Evolutionary conservation across 495 filamentous ascomycete genomes (phyloP).

Genomic region (Aspergillus saccharolyticus): DNA sequence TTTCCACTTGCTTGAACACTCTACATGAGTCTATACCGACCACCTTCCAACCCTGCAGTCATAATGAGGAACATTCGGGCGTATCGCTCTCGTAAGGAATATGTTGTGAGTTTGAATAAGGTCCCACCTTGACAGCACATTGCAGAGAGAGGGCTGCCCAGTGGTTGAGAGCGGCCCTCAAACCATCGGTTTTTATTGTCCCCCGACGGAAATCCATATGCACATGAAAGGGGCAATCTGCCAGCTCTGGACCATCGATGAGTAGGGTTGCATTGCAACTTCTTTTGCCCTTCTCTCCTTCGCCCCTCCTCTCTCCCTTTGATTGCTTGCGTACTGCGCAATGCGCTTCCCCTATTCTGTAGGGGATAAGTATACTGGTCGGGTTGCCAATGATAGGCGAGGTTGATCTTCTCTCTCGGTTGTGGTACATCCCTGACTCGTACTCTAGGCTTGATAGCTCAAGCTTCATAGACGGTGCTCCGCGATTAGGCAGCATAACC

Average conservation of each 20-base stretch:
- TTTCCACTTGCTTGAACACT: not conserved
- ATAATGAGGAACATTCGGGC: not conserved
- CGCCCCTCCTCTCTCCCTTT: not conserved
- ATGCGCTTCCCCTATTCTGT: not conserved
- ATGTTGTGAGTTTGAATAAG: not conserved
- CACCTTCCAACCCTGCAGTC: not conserved
- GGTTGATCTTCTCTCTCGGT: not conserved
- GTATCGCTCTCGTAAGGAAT: not conserved
- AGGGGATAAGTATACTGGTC: not conserved
- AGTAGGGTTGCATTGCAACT: not conserved
- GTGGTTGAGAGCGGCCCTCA: not conserved
- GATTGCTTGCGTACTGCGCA: not conserved
- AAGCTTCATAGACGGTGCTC: not conserved
- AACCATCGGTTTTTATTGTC: slow-evolving; percentile 3
- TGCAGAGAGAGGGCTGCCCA: not conserved
- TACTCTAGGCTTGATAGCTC: not conserved
- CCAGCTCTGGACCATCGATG: slow-evolving; percentile 1
- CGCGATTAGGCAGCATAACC: not conserved
- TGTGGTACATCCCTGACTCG: not conserved
- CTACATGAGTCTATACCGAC: not conserved
- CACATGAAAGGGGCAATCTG: slow-evolving; percentile 19
- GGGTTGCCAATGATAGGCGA: not conserved
- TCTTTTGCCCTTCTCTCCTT: slow-evolving; percentile 3
- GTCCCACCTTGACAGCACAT: slow-evolving; percentile 17
- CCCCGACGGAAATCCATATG: slow-evolving; percentile 12